Percentiles rank a stretch among this genome's conserved stretches.
Evolutionary conservation across 2,329 filamentous ascomycete species (phyloP).

Genomic region (Pleurostoma richardsiae): DNA sequence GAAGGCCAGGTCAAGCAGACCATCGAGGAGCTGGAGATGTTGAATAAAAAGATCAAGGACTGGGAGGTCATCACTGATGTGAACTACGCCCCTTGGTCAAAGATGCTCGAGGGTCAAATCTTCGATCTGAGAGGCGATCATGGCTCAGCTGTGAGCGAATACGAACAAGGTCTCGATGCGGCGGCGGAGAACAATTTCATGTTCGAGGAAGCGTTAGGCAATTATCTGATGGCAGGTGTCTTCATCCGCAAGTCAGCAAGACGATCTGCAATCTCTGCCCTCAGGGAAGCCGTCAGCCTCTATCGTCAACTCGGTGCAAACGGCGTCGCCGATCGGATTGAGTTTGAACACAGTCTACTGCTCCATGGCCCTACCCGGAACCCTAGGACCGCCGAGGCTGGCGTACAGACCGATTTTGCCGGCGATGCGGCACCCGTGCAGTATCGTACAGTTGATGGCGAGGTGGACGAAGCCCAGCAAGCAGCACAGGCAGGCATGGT

Average conservation of each 20-base stretch:
- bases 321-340: constrained; percentile 64
- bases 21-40: constrained; percentile 45
- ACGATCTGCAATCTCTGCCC: constrained; percentile 62
- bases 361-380: constrained; percentile 57
- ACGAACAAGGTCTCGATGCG: constrained; percentile 70
- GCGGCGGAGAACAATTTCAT: constrained; percentile 60
- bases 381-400: constrained; percentile 55
- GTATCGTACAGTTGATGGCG: constrained; percentile 42
- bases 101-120: constrained; percentile 63
- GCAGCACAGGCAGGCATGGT: constrained; percentile 36
- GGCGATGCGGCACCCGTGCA: constrained; percentile 48
- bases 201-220: constrained; percentile 68
- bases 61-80: constrained; percentile 61
- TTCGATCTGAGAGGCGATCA: constrained; percentile 56
- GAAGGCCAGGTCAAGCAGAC: constrained; percentile 38
- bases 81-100: constrained; percentile 69
- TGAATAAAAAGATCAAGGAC: constrained; percentile 57
- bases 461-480: constrained; percentile 38
- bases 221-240: constrained; percentile 69
- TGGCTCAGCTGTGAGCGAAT: constrained; percentile 54
- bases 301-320: constrained; percentile 65
- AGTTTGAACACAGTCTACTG: constrained; percentile 62
- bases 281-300: constrained; percentile 62
- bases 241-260: constrained; percentile 61
- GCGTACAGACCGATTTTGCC: constrained; percentile 67